phyloP scores from a whole-genome alignment of 805 yeast species.

The Metschnikowia vanudenii region DNA sequence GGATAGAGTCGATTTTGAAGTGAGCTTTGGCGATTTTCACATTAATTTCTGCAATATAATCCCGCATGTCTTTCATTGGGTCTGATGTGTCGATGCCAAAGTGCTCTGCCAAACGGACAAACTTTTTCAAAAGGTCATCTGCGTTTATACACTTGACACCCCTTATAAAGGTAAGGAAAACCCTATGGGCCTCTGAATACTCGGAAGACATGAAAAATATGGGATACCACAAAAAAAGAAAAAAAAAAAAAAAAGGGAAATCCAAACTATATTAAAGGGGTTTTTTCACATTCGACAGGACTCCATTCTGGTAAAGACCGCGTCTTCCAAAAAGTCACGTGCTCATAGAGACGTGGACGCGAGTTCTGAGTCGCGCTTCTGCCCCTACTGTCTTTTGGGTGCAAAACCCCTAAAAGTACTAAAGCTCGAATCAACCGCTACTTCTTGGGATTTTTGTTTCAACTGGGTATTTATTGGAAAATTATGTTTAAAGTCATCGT shows the following conservation, averaged over 20 bases:
- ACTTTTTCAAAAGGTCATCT: constrained; percentile 8
- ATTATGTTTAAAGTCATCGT: neutral
- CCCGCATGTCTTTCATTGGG: constrained; percentile 10
- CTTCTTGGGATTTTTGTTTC: no score
- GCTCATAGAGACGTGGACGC: neutral
- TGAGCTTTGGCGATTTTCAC: constrained; percentile 35
- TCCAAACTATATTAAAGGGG: no score
- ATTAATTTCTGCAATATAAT: constrained; percentile 31
- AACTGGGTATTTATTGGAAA: no score
- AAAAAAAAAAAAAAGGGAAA: no score
- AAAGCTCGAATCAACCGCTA: no score
- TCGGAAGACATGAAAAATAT: constrained; percentile 1
- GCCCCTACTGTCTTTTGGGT: neutral
- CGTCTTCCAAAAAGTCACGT: neutral
- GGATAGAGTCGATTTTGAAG: constrained; percentile 42
- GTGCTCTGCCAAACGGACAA: constrained; percentile 9
- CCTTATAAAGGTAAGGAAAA: constrained; percentile 19
- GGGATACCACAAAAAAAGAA: neutral
- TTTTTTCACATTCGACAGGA: no score
- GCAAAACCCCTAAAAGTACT: neutral
- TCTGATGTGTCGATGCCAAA: constrained; percentile 10
- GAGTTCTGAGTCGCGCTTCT: neutral
- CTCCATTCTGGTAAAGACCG: neutral
- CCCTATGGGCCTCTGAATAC: constrained; percentile 18
- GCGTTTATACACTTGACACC: constrained; percentile 11